These are phyloP conservation scores for Pulveroboletus sp. DNA, from an alignment of 768 basidiomycete genomes.

Conservation along the genomic window DNA sequence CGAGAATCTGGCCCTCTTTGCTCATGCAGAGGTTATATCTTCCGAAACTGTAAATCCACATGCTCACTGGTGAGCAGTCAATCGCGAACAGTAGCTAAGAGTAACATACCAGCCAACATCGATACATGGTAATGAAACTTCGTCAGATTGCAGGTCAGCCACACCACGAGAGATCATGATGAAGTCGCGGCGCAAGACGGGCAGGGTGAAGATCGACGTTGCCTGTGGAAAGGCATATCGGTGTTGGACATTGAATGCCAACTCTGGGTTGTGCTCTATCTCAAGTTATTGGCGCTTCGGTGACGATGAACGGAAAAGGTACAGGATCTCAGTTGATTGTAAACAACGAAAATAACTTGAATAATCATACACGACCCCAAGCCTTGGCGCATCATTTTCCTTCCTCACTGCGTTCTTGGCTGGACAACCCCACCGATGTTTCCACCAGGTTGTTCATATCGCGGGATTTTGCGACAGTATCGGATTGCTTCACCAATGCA, in stretches of 20 bases:
- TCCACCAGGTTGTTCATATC: conserved; percentile 20
- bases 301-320: conserved; percentile 1
- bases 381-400: not conserved
- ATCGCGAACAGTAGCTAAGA: too few species aligned
- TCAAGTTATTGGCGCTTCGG: not conserved
- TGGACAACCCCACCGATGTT: conserved; percentile 1
- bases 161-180: too few species aligned
- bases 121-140: too few species aligned
- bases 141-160: too few species aligned
- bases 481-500: conserved; percentile 17
- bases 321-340: not conserved
- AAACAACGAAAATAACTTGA: not conserved
- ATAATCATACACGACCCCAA: not conserved
- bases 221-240: not conserved
- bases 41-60: too few species aligned
- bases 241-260: not conserved
- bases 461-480: conserved; percentile 15
- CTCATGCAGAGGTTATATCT: too few species aligned
- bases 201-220: too few species aligned
- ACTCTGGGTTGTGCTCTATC: conserved; percentile 1
- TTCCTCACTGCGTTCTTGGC: not conserved
- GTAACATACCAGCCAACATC: too few species aligned
- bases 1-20: too few species aligned
- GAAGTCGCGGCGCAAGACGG: too few species aligned
- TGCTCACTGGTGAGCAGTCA: too few species aligned